Conservation (phyloP, 75 land plant species). For the Selaginella moellendorffii region DNA sequence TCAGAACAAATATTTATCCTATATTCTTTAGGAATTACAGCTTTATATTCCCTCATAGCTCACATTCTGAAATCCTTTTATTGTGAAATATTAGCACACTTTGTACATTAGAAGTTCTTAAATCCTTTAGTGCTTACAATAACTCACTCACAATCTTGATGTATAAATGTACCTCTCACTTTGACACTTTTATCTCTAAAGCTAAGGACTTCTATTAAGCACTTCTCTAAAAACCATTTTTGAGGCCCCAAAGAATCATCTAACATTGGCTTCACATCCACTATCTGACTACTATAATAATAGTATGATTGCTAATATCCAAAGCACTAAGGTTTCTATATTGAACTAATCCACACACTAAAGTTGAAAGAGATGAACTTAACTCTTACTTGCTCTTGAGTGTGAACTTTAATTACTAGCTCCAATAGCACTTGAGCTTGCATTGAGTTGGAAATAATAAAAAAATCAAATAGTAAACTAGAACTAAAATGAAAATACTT, state of each 20-base stretch:
- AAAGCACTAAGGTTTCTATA: background rate
- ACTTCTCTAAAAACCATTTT: background rate
- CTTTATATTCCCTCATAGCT: background rate
- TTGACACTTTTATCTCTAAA: background rate
- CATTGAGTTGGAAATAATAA: background rate
- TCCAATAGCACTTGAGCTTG: background rate
- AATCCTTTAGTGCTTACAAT: background rate
- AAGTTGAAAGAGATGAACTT: background rate
- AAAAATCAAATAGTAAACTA: background rate
- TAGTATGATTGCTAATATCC: background rate
- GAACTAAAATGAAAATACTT: background rate
- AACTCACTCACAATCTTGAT: slow-evolving; percentile 1
- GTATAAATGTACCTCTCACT: background rate
- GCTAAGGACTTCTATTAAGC: background rate
- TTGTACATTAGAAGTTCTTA: background rate
- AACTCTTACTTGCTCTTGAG: background rate
- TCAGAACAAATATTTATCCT: background rate
- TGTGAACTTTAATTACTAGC: background rate
- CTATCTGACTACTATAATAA: too few species aligned
- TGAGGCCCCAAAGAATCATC: background rate
- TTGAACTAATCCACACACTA: background rate
- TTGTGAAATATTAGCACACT: background rate
- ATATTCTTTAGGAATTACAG: background rate
- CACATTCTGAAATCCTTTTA: background rate
- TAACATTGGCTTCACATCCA: slow-evolving; percentile 1